Conservation (phyloP, 805 yeast species). For the Clavispora asparagi region DNA sequence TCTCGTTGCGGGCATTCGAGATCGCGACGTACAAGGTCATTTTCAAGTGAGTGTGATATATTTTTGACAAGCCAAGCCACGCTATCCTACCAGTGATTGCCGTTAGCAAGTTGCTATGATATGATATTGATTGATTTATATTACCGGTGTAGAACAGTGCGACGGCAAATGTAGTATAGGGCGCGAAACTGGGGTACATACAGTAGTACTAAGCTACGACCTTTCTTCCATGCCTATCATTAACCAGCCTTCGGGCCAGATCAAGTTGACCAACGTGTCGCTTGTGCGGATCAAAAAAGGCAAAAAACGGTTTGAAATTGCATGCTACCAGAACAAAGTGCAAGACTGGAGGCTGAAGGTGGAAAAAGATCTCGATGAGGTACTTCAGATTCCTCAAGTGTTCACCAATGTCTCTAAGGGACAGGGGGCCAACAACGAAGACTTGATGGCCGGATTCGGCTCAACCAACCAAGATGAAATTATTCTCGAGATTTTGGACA, state of each 20-base stretch:
- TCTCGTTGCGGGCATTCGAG: constrained; percentile 70
- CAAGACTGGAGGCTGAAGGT: constrained; percentile 88
- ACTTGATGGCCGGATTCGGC: constrained; percentile 67
- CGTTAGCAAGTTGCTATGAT: neutral
- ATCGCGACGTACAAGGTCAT: constrained; percentile 58
- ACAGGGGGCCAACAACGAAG: constrained; percentile 84
- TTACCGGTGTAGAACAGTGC: neutral
- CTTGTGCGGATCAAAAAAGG: constrained; percentile 87
- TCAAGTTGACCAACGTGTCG: constrained; percentile 89
- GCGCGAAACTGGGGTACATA: neutral
- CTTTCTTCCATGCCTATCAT: constrained; percentile 42
- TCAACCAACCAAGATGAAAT: constrained; percentile 70
- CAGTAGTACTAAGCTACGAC: neutral
- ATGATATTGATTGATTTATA: neutral
- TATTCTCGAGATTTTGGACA: constrained; percentile 73
- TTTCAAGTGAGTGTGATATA: constrained; percentile 15
- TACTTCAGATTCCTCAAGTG: constrained; percentile 91
- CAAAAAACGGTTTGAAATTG: constrained; percentile 87
- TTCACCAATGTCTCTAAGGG: constrained; percentile 93
- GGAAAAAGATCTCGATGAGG: constrained; percentile 94
- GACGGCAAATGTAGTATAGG: neutral
- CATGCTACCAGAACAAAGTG: constrained; percentile 94
- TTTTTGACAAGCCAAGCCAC: too few relatives aligned
- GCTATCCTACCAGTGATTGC: too few relatives aligned
- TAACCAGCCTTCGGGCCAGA: constrained; percentile 85